Evolutionary conservation across 1,284 basidiomycete genomes (phyloP).

Genomic region (Bjerkandera adusta): DNA sequence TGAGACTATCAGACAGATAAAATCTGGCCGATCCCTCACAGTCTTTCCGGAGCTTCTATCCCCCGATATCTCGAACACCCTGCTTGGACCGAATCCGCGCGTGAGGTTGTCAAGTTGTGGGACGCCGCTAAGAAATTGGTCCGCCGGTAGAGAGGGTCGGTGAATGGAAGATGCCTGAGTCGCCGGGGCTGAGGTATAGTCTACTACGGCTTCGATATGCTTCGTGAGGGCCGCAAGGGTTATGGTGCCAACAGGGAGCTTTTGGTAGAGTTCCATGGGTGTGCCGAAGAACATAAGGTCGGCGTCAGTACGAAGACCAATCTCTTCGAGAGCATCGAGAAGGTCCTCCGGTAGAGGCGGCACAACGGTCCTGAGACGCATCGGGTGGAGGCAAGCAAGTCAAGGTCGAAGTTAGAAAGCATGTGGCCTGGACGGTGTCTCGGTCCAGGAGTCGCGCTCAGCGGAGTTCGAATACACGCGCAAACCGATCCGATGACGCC

Average conservation of each 20-base stretch:
- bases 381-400: slow-evolving; percentile 1
- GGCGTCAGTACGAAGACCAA: slow-evolving; percentile 52
- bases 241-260: slow-evolving; percentile 45
- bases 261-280: slow-evolving; percentile 44
- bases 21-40: slow-evolving; percentile 36
- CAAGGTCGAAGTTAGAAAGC: too few relatives aligned
- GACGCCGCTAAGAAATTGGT: slow-evolving; percentile 38
- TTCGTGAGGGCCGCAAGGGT: slow-evolving; percentile 38
- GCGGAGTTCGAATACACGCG: too few relatives aligned
- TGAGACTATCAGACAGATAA: neutral
- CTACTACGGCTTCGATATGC: slow-evolving; percentile 40
- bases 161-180: too few relatives aligned
- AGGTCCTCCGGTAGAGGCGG: slow-evolving; percentile 29
- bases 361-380: slow-evolving; percentile 25
- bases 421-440: too few relatives aligned
- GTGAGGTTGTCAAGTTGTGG: slow-evolving; percentile 49
- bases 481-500: too few relatives aligned
- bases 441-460: too few relatives aligned
- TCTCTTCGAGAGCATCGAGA: slow-evolving; percentile 32
- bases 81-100: slow-evolving; percentile 41
- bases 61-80: slow-evolving; percentile 66
- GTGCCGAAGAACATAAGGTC: slow-evolving; percentile 55
- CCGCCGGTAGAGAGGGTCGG: slow-evolving; percentile 32
- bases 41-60: slow-evolving; percentile 62
- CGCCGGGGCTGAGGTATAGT: slow-evolving; percentile 34